Evolutionary conservation across 2,329 filamentous ascomycete genomes (phyloP), one percentile per base, ranked within the genome.

Genomic region (Monilinia aucupariae): DNA sequence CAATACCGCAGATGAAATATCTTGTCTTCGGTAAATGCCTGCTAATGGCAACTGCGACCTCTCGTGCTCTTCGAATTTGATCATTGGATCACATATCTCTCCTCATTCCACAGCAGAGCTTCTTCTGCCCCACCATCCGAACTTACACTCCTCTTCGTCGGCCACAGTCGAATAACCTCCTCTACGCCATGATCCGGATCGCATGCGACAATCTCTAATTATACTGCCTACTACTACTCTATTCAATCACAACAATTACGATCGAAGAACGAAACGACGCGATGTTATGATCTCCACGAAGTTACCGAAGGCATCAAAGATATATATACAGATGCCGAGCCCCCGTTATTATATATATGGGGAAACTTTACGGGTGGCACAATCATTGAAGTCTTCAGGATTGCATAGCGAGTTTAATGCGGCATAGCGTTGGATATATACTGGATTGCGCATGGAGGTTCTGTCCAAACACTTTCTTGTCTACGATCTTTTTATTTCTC

Each of bases 1-100:
- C 63, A 66, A 37, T 62, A 68, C 63, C 68, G 72, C 56, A 68
- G 73, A 69, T 74, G 71, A 74, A 72, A 73, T 59, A 63, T 74
- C 69, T 65, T 74, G 71, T 70, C 73, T 73, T 73, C 72, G 66
- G 67, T 73, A 70, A 72, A 68, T 60, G 72, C 71, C 51, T 70
- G 58, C 63, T 71, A 71, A 70, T 73, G 72, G 72, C 71, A 69
- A 64, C 71, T 68, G 61, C 67, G 64, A 64, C 68, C 69, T 61
- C 67, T 74, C 52, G 67, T 67, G 53, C 67, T 64, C 61, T 74
- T 74, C 65, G 68, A 72, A 58, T 70, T 73, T 56, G 64, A 69
- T 61, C 62, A 71, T 61, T 74, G 72, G 72, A 66, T 66, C 52
- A 54, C 59, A 22, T 74, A 72, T 64, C 68, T 74, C 62, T 72